phyloP scores from a whole-genome alignment of 1,139 yeast species.

The Protomyces arabidopsidicola region DNA sequence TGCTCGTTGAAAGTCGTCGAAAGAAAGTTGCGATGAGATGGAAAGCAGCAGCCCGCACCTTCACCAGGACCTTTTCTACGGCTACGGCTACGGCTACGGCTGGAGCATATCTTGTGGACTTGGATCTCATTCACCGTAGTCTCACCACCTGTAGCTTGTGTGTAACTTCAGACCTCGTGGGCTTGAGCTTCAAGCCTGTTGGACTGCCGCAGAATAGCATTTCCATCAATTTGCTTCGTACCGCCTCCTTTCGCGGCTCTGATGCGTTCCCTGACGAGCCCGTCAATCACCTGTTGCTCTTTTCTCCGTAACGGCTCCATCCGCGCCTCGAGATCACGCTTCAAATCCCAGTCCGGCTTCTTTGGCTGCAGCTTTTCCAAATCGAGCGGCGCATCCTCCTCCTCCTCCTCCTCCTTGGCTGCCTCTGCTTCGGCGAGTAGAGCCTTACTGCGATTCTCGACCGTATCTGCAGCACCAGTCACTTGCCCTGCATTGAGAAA shows the following conservation, averaged over 20 bases:
- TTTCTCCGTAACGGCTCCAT: conserved; percentile 41
- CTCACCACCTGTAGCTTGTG: too few relatives aligned
- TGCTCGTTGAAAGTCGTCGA: too few relatives aligned
- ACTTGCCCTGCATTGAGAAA: conserved; percentile 38
- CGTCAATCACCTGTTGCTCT: conserved; percentile 43
- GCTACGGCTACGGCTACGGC: too few relatives aligned
- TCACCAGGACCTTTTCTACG: too few relatives aligned
- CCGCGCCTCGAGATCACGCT: conserved; percentile 43
- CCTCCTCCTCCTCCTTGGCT: neutral
- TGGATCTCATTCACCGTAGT: too few relatives aligned
- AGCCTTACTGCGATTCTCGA: conserved; percentile 35
- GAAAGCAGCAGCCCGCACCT: too few relatives aligned
- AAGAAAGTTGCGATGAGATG: too few relatives aligned
- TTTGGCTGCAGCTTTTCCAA: conserved; percentile 38
- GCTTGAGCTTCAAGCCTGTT: neutral
- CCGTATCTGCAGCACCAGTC: conserved; percentile 37
- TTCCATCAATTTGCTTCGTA: neutral
- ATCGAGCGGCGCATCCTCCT: conserved; percentile 24
- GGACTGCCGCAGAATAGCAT: neutral
- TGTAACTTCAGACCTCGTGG: neutral
- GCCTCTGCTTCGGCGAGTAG: conserved; percentile 31
- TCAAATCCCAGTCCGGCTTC: conserved; percentile 43
- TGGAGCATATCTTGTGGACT: too few relatives aligned
- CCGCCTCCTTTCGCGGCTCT: neutral
- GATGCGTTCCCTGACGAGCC: conserved; percentile 42